Base-by-base conservation (phyloP, 2,329 filamentous ascomycete species). In the Arthroderma sp. region DNA sequence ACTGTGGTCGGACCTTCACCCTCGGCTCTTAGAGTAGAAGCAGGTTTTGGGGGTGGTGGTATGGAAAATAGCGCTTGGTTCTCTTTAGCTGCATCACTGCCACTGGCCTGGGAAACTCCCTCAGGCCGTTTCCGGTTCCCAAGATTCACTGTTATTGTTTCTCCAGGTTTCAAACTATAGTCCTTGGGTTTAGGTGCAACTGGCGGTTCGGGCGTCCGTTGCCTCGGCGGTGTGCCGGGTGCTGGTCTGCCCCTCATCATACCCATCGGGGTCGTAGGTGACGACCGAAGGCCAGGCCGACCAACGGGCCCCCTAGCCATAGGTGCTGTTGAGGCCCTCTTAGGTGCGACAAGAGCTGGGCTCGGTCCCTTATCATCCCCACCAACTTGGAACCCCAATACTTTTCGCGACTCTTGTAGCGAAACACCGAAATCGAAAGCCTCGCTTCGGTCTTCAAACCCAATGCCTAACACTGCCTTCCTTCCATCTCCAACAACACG, bases 401-500 rank as follows among this genome's bases (percentile, higher is more conserved):
- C 75, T 62, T 83, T 81, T 55, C 82, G 71, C 15, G 80, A 81
- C 61, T 91, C 85, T 62, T 88, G 83, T 59, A 94, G 66, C 10
- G 81, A 77, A 42, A 93, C 82, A 49, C 78, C 77, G 56, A 94
- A 87, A 59, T 94, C 86, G 54, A 94, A 89, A 1, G 87, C 85
- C 55, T 89, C 84, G 56, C 77, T 80, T 41, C 87, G 71, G 62
- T 94, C 85, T 68, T 93, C 85, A 58, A 93, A 94, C 6, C 86
- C 87, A 52, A 94, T 77, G 6, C 87, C 86, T 47, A 94, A 66
- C 38, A 83, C 75, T 7, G 87, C 86, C 61, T 86, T 88, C 53
- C 81, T 73, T 1, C 83, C 80, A 32, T 80, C 81, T 49, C 87
- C 85, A 47, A 85, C 78, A 1, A 94, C 85, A 9, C 83, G 73